These are phyloP conservation scores for Starmerella powellii DNA, from an alignment of 805 yeast genomes.

Conservation along the genomic window DNA sequence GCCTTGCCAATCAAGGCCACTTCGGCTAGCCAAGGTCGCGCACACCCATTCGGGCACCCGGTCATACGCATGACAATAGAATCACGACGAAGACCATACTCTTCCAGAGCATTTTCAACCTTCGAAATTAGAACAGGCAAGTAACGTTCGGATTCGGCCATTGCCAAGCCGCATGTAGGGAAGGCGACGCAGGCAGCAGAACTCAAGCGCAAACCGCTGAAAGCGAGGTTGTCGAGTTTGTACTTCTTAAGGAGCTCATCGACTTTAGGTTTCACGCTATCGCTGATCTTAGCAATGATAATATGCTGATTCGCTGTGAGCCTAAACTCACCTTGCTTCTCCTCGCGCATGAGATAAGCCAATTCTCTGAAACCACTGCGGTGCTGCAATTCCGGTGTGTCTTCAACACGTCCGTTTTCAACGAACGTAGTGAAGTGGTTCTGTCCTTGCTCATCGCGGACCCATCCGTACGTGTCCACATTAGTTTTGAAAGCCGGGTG, in stretches of 20 bases:
- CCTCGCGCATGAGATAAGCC: slow-evolving; percentile 52
- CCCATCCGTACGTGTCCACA: slow-evolving; percentile 90
- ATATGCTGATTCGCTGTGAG: slow-evolving; percentile 94
- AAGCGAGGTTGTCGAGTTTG: slow-evolving; percentile 71
- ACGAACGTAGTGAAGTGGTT: slow-evolving; percentile 90
- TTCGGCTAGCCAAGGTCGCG: slow-evolving; percentile 97
- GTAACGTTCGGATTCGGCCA: slow-evolving; percentile 95
- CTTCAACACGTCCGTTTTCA: slow-evolving; percentile 94
- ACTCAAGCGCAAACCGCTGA: slow-evolving; percentile 73
- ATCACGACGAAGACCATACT: slow-evolving; percentile 85
- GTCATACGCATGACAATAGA: slow-evolving; percentile 96
- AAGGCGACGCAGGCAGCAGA: slow-evolving; percentile 96
- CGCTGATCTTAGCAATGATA: slow-evolving; percentile 58
- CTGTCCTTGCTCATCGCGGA: slow-evolving; percentile 57
- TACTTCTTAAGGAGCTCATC: slow-evolving; percentile 56
- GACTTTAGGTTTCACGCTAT: slow-evolving; percentile 50
- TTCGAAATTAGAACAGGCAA: slow-evolving; percentile 72
- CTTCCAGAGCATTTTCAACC: slow-evolving; percentile 78
- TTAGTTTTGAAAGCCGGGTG: slow-evolving; percentile 68
- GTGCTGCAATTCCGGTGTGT: slow-evolving; percentile 79
- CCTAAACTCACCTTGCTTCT: slow-evolving; percentile 59
- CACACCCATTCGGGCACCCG: slow-evolving; percentile 98
- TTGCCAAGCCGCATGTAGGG: slow-evolving; percentile 97
- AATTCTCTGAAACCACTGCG: slow-evolving; percentile 72
- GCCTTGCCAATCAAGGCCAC: slow-evolving; percentile 94